These are phyloP conservation scores for Colletotrichum caudatum DNA, from an alignment of 2,329 filamentous ascomycete genomes.

Conservation along the genomic window DNA sequence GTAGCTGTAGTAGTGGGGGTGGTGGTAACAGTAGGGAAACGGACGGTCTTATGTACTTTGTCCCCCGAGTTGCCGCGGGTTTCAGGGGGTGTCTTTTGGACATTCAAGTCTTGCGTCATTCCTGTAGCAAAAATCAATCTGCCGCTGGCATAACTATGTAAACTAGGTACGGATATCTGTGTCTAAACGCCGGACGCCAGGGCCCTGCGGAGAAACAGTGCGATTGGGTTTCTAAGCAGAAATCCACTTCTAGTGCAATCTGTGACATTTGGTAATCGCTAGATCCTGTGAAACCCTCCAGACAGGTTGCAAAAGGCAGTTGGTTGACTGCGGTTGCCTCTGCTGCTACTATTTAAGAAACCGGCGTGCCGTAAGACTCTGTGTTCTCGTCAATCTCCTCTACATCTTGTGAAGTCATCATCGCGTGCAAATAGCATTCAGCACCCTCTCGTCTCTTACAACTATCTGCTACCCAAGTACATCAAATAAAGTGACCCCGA, in stretches of 20 bases:
- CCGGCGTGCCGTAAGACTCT: no score
- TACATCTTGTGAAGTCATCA: background rate
- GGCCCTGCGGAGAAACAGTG: background rate
- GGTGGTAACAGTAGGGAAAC: no score
- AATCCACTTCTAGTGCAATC: slow-evolving; percentile 3
- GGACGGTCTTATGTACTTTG: no score
- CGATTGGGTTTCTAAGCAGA: slow-evolving; percentile 9
- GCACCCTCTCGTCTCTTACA: background rate
- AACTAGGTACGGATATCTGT: no score
- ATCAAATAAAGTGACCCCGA: background rate
- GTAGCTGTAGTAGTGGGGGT: no score
- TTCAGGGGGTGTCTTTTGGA: no score
- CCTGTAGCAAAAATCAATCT: background rate
- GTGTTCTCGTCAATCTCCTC: background rate
- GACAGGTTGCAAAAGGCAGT: background rate
- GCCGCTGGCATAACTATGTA: no score
- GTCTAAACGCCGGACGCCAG: no score
- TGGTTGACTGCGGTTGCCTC: background rate
- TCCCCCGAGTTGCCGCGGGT: no score
- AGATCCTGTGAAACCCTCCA: background rate
- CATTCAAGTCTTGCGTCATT: no score
- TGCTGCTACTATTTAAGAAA: background rate
- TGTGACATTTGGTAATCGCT: slow-evolving; percentile 4
- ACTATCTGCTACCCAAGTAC: background rate
- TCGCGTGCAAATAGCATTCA: background rate